These are phyloP conservation scores for Globisporangium yorkense DNA, from an alignment of 352 stramenopile genomes.

Conservation along the genomic window DNA sequence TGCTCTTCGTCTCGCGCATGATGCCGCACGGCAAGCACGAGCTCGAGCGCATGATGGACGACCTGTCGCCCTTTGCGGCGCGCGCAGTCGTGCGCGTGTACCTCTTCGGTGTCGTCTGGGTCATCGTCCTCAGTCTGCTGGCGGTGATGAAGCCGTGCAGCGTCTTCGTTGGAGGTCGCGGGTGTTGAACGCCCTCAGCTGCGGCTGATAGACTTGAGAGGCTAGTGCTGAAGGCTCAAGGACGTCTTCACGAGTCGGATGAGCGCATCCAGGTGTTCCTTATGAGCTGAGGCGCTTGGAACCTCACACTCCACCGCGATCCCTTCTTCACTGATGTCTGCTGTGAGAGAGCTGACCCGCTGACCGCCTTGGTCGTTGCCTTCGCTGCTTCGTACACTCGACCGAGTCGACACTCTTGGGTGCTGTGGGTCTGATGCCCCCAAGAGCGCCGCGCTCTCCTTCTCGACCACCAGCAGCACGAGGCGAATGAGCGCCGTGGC, in stretches of 20 bases:
- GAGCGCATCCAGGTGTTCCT: constrained; percentile 45
- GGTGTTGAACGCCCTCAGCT: constrained; percentile 20
- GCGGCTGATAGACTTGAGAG: no score
- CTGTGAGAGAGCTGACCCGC: neutral
- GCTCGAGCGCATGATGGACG: constrained; percentile 44
- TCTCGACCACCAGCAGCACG: constrained; percentile 8
- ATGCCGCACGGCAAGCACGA: constrained; percentile 44
- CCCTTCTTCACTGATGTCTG: neutral
- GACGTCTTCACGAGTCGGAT: constrained; percentile 47
- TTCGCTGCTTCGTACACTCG: neutral
- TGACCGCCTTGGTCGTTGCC: no score
- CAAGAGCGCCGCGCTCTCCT: constrained; percentile 5
- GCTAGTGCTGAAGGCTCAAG: constrained; percentile 2
- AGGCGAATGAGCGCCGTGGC: constrained; percentile 19
- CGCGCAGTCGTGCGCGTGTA: constrained; percentile 34
- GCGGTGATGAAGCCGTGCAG: constrained; percentile 61
- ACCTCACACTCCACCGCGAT: neutral
- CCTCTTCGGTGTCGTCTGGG: constrained; percentile 57
- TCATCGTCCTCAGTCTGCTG: constrained; percentile 51
- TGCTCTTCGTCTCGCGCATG: constrained; percentile 38
- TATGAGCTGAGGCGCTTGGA: constrained; percentile 17
- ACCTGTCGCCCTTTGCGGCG: constrained; percentile 36
- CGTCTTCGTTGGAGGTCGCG: constrained; percentile 52
- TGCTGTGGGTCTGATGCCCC: constrained; percentile 4
- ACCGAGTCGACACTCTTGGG: neutral